These are phyloP conservation scores for Pichia sp. DNA, from an alignment of 1,139 yeast species.

Conservation along the genomic window DNA sequence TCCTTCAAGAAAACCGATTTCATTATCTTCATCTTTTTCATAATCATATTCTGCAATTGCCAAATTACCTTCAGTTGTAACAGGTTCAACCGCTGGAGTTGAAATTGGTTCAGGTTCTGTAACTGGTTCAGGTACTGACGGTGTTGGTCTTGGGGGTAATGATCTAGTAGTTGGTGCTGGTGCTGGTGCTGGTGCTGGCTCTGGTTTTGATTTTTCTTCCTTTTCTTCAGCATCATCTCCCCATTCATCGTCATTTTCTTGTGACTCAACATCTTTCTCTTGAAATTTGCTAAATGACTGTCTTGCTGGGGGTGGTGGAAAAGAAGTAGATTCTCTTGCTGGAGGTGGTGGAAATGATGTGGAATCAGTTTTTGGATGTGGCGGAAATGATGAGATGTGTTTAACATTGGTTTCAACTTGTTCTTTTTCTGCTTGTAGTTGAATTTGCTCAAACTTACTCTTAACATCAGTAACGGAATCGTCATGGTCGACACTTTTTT, in stretches of 20 bases:
- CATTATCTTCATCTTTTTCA: constrained; percentile 71
- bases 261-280: constrained; percentile 13
- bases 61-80: constrained; percentile 15
- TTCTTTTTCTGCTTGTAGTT: constrained; percentile 21
- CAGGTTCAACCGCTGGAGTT: constrained; percentile 4
- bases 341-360: constrained; percentile 24
- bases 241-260: constrained; percentile 28
- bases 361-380: constrained; percentile 9
- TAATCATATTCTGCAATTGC: constrained; percentile 67
- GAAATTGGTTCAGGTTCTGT: constrained; percentile 16
- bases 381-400: constrained; percentile 17
- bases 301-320: constrained; percentile 16
- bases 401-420: constrained; percentile 24
- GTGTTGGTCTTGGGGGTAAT: constrained; percentile 16
- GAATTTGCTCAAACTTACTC: constrained; percentile 23
- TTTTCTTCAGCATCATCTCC: constrained; percentile 26
- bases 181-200: constrained; percentile 18
- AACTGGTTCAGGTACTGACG: constrained; percentile 21
- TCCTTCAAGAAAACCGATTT: constrained; percentile 59
- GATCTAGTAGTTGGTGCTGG: not conserved
- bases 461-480: constrained; percentile 25
- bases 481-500: constrained; percentile 20
- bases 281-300: constrained; percentile 6
- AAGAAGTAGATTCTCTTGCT: constrained; percentile 20
- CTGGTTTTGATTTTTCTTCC: constrained; percentile 25